These are phyloP conservation scores for Cadophora gregata DNA, from an alignment of 2,329 filamentous ascomycete genomes.

Conservation along the genomic window DNA sequence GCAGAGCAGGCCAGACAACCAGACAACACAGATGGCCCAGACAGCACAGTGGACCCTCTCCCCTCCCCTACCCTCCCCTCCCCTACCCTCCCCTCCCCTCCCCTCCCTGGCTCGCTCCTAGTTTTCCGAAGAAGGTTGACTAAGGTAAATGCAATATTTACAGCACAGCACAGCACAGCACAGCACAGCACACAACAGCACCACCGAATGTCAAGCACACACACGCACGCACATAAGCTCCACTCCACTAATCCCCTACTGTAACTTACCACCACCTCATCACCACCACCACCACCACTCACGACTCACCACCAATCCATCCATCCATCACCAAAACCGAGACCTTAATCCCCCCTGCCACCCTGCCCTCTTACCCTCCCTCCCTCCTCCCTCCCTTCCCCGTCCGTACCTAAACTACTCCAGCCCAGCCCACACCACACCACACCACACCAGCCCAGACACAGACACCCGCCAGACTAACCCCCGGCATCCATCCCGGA, in stretches of 20 bases:
- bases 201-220: no score
- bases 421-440: no score
- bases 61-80: background rate
- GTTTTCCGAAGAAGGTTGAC: background rate
- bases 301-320: background rate
- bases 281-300: background rate
- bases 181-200: background rate
- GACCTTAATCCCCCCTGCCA: no score
- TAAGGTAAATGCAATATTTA: background rate
- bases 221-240: background rate
- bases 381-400: no score
- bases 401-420: no score
- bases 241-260: background rate
- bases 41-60: background rate
- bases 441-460: no score
- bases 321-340: no score
- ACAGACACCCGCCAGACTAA: no score
- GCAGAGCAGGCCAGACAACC: background rate
- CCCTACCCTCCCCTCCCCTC: background rate
- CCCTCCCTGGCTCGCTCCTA: background rate
- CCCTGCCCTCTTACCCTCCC: no score
- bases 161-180: background rate
- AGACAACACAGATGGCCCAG: background rate
- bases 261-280: no score
- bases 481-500: background rate